These are phyloP conservation scores for Cronartium quercuum DNA, from an alignment of 1,284 basidiomycete genomes.

Conservation along the genomic window DNA sequence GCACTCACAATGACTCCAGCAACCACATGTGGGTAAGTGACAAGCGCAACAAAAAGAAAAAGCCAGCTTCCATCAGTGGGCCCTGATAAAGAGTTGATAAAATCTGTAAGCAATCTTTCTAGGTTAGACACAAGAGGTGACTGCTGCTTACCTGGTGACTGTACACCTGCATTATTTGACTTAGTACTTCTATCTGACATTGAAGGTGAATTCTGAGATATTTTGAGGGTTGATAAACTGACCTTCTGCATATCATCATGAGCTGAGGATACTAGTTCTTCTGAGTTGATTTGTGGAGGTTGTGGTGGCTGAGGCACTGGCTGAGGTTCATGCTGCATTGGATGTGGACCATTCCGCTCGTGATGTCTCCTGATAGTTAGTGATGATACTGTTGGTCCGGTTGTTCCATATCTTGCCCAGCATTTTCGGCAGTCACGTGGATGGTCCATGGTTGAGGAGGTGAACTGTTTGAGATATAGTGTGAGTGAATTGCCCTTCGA, in stretches of 20 bases:
- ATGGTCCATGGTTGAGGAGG: not conserved
- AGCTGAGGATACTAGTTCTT: not conserved
- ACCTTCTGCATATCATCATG: not conserved
- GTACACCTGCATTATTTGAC: not conserved
- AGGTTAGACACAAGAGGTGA: not conserved
- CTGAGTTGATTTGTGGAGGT: not conserved
- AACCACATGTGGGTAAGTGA: constrained; percentile 11
- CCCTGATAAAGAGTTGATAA: not conserved
- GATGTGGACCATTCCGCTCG: not conserved
- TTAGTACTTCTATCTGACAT: not conserved
- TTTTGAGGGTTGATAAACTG: not conserved
- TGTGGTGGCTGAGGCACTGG: not conserved
- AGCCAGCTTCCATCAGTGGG: not conserved
- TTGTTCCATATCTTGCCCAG: not conserved
- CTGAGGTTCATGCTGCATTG: not conserved
- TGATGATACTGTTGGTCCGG: not conserved
- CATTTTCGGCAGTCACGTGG: not conserved
- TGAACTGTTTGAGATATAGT: not conserved
- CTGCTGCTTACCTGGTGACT: not conserved
- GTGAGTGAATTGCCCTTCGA: too few species aligned
- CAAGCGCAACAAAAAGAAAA: not conserved
- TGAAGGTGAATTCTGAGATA: not conserved
- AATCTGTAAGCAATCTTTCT: not conserved
- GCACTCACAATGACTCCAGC: not conserved
- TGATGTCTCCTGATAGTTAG: not conserved